Percentiles rank a stretch among this genome's conserved stretches.
Conservation (phyloP, 176 grass and related monocot genomes). For the Raddia distichophylla region DNA sequence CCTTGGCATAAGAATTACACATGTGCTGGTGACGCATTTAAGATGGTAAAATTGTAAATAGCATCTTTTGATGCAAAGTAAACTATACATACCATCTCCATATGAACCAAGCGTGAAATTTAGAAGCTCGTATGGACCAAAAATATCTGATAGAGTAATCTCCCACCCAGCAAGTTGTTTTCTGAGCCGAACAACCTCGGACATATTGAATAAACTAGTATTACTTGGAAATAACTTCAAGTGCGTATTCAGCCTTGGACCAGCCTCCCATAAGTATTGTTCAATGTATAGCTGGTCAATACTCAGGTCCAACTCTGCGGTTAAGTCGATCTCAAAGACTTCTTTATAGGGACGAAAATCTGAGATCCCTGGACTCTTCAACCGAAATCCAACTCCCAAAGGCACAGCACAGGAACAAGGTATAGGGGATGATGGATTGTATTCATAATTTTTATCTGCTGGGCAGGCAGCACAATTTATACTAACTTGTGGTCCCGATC, state of each 20-base stretch:
- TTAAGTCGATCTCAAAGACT: slow-evolving; percentile 59
- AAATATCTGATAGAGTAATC: slow-evolving; percentile 73
- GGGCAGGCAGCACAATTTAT: slow-evolving; percentile 53
- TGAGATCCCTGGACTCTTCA: slow-evolving; percentile 91
- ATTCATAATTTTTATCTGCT: slow-evolving; percentile 55
- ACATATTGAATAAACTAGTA: slow-evolving; percentile 57
- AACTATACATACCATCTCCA: slow-evolving; percentile 56
- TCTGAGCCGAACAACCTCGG: slow-evolving; percentile 59
- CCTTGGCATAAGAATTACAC: slow-evolving; percentile 17
- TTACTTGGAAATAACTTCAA: slow-evolving; percentile 87
- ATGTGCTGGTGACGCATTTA: neutral
- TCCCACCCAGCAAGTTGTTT: slow-evolving; percentile 67
- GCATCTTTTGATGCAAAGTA: slow-evolving; percentile 17
- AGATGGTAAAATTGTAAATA: slow-evolving; percentile 11
- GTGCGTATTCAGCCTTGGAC: slow-evolving; percentile 75
- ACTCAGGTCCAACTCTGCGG: slow-evolving; percentile 47
- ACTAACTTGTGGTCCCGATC: slow-evolving; percentile 38
- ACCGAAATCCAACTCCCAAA: slow-evolving; percentile 72
- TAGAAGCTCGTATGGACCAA: slow-evolving; percentile 95
- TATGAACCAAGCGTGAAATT: slow-evolving; percentile 78
- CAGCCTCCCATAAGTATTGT: slow-evolving; percentile 64
- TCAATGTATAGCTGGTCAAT: slow-evolving; percentile 72
- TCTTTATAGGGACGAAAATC: slow-evolving; percentile 67
- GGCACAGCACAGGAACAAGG: slow-evolving; percentile 70
- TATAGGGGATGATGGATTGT: slow-evolving; percentile 67